Percentiles rank a stretch among this genome's conserved stretches.
Conservation (phyloP, 2,329 filamentous ascomycete genomes). For the Fusarium sp. region DNA sequence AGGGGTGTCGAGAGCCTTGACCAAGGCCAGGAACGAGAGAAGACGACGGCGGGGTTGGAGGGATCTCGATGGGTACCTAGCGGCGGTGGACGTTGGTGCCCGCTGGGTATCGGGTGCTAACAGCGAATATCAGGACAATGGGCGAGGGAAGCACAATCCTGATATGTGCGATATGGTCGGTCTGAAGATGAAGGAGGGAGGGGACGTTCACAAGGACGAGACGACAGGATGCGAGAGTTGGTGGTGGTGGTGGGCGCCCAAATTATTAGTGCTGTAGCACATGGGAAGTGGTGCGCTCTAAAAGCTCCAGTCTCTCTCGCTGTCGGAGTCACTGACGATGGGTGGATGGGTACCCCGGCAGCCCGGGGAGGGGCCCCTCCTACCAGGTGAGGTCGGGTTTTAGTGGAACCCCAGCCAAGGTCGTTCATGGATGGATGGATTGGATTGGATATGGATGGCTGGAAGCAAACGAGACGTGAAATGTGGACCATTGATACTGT, state of each 20-base stretch:
- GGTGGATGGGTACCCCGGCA: not conserved
- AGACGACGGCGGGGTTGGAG: slow-evolving; percentile 20
- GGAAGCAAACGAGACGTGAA: not conserved
- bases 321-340: not conserved
- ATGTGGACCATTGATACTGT: not conserved
- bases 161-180: not conserved
- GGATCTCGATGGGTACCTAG: slow-evolving; percentile 6
- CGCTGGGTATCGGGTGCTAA: not conserved
- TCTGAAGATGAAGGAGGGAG: not conserved
- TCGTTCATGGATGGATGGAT: not conserved
- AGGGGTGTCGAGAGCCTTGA: slow-evolving; percentile 17
- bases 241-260: not conserved
- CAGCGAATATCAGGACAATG: not conserved
- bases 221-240: slow-evolving; percentile 7
- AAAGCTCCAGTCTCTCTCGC: not conserved
- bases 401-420: not conserved
- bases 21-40: slow-evolving; percentile 33
- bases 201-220: slow-evolving; percentile 20
- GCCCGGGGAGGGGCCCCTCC: not conserved
- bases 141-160: not conserved
- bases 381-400: not conserved
- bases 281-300: not conserved
- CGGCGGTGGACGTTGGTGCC: slow-evolving; percentile 8
- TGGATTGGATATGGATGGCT: not conserved
- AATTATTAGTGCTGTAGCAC: slow-evolving; percentile 6